Percentiles rank a stretch among this genome's conserved stretches.
These are phyloP conservation scores for Selaginella moellendorffii DNA, from an alignment of 75 land plant species.

Conservation along the genomic window DNA sequence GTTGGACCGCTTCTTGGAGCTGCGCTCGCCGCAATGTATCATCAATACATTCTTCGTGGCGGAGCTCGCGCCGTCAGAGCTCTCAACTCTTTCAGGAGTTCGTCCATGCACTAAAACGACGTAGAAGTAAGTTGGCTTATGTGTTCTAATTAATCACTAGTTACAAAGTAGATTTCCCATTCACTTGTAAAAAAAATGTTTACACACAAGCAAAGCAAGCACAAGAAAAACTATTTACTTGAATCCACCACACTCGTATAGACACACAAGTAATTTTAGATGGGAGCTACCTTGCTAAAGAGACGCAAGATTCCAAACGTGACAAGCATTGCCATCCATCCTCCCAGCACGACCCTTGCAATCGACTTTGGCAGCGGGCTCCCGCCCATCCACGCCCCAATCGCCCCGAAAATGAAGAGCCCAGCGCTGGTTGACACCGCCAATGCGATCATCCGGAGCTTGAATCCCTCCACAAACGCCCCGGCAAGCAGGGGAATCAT, in stretches of 20 bases:
- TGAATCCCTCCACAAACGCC: not conserved
- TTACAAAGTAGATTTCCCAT: no score
- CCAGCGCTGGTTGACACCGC: slow-evolving; percentile 8
- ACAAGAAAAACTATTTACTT: no score
- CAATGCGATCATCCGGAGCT: slow-evolving; percentile 1
- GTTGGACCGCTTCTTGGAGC: slow-evolving; percentile 26
- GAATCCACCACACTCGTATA: no score
- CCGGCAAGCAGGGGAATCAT: slow-evolving; percentile 7
- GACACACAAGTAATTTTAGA: no score
- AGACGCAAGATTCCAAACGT: slow-evolving; percentile 12
- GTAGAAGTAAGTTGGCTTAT: no score
- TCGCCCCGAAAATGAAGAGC: slow-evolving; percentile 16
- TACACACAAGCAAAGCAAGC: no score
- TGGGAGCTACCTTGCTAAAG: not conserved
- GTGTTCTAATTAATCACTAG: no score
- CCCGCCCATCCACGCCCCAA: slow-evolving; percentile 19
- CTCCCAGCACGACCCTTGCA: slow-evolving; percentile 14
- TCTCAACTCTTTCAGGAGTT: slow-evolving; percentile 17
- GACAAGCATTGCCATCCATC: slow-evolving; percentile 15
- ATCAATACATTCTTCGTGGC: slow-evolving; percentile 21
- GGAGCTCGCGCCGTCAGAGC: slow-evolving; percentile 17
- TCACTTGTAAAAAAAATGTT: no score
- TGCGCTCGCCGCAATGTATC: slow-evolving; percentile 12
- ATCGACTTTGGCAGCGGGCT: slow-evolving; percentile 1
- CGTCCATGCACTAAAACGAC: no score